Conservation (phyloP, 1,284 basidiomycete genomes). For the Sparassis latifolia region DNA sequence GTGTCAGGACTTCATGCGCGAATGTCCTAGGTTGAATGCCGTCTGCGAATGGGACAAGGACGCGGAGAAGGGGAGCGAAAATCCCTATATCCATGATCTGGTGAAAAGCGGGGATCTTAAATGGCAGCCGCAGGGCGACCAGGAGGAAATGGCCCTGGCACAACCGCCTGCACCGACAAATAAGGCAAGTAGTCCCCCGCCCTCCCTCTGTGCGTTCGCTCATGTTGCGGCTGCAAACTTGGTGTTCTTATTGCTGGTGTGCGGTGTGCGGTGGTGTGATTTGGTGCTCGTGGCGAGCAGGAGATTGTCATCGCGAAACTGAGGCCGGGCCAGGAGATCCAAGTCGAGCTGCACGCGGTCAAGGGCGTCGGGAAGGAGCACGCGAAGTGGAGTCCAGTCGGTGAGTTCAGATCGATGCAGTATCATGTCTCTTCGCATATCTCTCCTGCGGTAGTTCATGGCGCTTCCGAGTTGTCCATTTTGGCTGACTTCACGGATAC, state of each 20-base stretch:
- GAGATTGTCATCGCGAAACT: constrained; percentile 95
- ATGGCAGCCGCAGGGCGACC: constrained; percentile 88
- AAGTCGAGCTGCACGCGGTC: constrained; percentile 87
- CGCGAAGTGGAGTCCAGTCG: constrained; percentile 97
- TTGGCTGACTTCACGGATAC: not conserved
- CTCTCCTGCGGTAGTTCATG: no score
- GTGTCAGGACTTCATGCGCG: not conserved
- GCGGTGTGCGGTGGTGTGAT: not conserved
- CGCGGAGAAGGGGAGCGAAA: constrained; percentile 15
- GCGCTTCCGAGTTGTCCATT: not conserved
- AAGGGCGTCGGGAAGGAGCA: constrained; percentile 97
- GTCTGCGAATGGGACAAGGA: constrained; percentile 41
- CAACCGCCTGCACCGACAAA: constrained; percentile 69
- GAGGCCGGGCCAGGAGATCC: constrained; percentile 80
- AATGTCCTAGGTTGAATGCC: not conserved
- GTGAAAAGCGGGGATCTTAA: constrained; percentile 76
- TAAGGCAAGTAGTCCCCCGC: constrained; percentile 17
- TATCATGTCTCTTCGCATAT: not conserved
- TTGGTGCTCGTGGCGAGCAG: constrained; percentile 10
- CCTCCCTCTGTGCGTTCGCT: not conserved
- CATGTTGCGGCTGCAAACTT: not conserved
- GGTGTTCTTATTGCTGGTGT: not conserved
- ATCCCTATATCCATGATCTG: constrained; percentile 17
- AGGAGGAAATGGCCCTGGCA: constrained; percentile 47
- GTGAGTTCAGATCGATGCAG: constrained; percentile 38